A percentile compares a stretch with the other conserved stretches of the same genome.
Evolutionary conservation across 129 eudicot genomes (phyloP).

Genomic region (Logfia minima): DNA sequence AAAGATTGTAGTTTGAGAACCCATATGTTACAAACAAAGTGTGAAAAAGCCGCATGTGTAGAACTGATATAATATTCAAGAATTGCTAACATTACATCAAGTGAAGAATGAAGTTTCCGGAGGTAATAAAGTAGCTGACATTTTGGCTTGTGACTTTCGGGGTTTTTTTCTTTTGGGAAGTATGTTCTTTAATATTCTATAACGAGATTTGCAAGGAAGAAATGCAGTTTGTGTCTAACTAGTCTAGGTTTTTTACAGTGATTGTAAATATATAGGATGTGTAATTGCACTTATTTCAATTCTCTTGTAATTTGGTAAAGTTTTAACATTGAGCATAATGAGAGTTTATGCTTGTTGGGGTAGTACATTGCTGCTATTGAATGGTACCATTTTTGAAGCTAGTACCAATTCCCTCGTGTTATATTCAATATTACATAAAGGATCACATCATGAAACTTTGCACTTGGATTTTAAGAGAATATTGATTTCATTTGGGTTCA

Average conservation of each 20-base stretch:
- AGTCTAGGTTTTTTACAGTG: conserved; percentile 30
- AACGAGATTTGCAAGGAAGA: conserved; percentile 27
- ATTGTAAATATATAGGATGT: conserved; percentile 43
- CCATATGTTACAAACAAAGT: conserved; percentile 68
- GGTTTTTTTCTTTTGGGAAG: conserved; percentile 22
- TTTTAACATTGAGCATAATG: conserved; percentile 34
- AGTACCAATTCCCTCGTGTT: conserved; percentile 3
- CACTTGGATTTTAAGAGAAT: not conserved
- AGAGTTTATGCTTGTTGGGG: conserved; percentile 24
- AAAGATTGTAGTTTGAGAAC: conserved; percentile 92
- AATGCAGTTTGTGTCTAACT: conserved; percentile 44
- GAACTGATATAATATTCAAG: conserved; percentile 52
- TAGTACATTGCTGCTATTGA: conserved; percentile 22
- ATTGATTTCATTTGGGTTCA: conserved; percentile 28
- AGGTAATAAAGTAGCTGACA: conserved; percentile 39
- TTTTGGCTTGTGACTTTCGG: conserved; percentile 42
- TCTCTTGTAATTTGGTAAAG: conserved; percentile 35
- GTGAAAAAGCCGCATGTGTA: conserved; percentile 50
- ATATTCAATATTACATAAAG: not conserved
- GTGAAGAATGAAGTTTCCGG: conserved; percentile 37
- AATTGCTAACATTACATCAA: conserved; percentile 56
- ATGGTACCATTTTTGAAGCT: conserved; percentile 30
- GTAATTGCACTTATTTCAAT: conserved; percentile 32
- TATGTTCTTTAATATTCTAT: conserved; percentile 15
- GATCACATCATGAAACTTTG: not conserved